These are phyloP conservation scores for Phytophthora melonis DNA, from an alignment of 352 stramenopile genomes.

Conservation along the genomic window DNA sequence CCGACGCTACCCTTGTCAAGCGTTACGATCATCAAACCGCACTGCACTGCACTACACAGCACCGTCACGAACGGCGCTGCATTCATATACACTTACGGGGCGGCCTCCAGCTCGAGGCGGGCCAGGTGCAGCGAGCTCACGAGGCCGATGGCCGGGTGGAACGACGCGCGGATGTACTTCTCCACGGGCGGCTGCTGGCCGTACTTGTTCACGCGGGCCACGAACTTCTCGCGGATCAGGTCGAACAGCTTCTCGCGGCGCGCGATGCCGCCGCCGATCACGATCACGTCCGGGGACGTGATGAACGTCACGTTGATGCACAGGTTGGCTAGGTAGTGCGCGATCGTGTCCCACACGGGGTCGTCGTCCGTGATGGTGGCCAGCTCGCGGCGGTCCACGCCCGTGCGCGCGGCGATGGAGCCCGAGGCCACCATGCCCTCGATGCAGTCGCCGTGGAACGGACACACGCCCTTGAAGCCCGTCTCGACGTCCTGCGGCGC, in stretches of 20 bases:
- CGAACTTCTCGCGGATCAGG: conserved; percentile 84
- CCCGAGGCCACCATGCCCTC: conserved; percentile 93
- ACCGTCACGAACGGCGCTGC: too few relatives aligned
- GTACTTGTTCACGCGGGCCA: conserved; percentile 82
- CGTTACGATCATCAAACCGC: too few relatives aligned
- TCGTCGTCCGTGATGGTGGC: conserved; percentile 87
- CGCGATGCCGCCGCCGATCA: conserved; percentile 96
- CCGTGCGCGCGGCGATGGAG: conserved; percentile 90
- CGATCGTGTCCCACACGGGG: conserved; percentile 93
- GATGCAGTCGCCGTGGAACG: conserved; percentile 79
- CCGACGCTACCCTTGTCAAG: too few relatives aligned
- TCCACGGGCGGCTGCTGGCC: conserved; percentile 74
- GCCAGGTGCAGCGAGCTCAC: conserved; percentile 81
- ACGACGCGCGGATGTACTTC: conserved; percentile 77
- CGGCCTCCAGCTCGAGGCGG: conserved; percentile 44
- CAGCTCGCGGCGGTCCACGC: conserved; percentile 75
- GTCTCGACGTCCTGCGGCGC: conserved; percentile 82
- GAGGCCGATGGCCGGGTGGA: conserved; percentile 77
- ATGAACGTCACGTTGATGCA: conserved; percentile 95
- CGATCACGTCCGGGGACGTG: conserved; percentile 95
- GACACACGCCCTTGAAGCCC: conserved; percentile 54
- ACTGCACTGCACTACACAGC: background rate
- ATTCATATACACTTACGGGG: background rate
- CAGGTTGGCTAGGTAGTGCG: conserved; percentile 96
- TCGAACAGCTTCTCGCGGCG: conserved; percentile 91